Evolutionary conservation across 2,329 filamentous ascomycete genomes (phyloP), one percentile per base, ranked within the genome.

Genomic region (Aspergillus ochraceoroseus): DNA sequence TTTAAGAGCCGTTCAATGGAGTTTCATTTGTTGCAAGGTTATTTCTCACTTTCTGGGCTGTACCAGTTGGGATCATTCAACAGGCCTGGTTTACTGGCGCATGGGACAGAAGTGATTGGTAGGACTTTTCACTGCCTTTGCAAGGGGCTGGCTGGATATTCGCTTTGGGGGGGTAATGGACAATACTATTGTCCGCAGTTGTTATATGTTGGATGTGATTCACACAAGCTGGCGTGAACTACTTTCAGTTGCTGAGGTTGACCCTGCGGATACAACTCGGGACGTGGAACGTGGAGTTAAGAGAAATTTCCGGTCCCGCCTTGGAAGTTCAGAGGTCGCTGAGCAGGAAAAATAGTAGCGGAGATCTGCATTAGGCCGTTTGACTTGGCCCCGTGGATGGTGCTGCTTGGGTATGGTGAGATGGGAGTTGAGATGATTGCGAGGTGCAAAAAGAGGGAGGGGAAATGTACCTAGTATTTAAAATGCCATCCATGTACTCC

Each of bases 311-410:
- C 20, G 27, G 48, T 55, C 27, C 51, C 52, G 30, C 51, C 52
- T 51, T 54, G 55, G 33, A 52, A 53, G 30, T 55, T 53, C 33
- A 47, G 48, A 32, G 52, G 41, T 50, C 48, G 47, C 40, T 55
- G 53, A 44, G 44, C 51, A 32, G 48, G 49, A 28, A 50, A 38
- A 38, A 47, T 43, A 33, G 34, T 41, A 18, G 31, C 42, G 32
- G 47, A 51, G 44, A 53, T 54, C 51, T 48, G 54, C 49, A 48
- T 51, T 51, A 47, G 46, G 46, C 28, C 36, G 15, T 13, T 18
- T 9, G 8, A 14, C n/a, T 15, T 7, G 34, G 26, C 14, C n/a
- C 5, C 15, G 12, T 35, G 25, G 23, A 11, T 23, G 30, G 41
- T 38, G 35, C 29, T 47, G 38, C 38, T 36, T 43, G 39, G 18